Base-by-base conservation (phyloP, 371 early-diverging fungal species). In the Nosema granulosis region DNA sequence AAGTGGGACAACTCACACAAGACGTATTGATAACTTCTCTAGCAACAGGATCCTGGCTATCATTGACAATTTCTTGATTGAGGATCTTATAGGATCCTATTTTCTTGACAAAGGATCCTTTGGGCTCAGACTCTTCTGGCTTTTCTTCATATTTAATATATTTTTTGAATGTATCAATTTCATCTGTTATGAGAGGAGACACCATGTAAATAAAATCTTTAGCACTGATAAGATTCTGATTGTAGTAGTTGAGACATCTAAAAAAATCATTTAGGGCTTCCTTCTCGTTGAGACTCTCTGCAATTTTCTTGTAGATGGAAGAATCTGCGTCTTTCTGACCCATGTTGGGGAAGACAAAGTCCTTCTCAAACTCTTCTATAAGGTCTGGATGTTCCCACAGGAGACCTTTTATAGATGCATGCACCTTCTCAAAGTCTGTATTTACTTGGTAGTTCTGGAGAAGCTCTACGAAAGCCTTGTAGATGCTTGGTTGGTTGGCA, bases 11-110 rank as follows among this genome's bases (percentile, higher is more conserved):
- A 0, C 92, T 91, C 3, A 93, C 91, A 87, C 91, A 96, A 22
- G 90, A 89, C 85, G 93, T 92, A 82, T 97, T 97, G 31, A 98
- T 82, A 0, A 96, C 95, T 80, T 94, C 94, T 79, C 88, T 89
- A 79, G 90, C 88, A 75, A 94, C 82, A 1, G 90, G 89, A 73
- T 94, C 94, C 38, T 93, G 89, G 3, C 93, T 94, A 3, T 80
- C 83, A 29, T 84, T 68, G 11, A 82, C 69, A 51, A 80, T 69
- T 77, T 83, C 67, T 63, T 79, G 76, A 38, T 70, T 57, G 65
- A 75, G 59, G 70, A 74, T 67, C 56, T 62, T 66, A 34, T 83
- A 83, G 16, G 85, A 84, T 51, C 85, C 85, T 20, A 80, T 69
- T 49, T 70, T 71, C 31, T 66, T 72, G 29, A 49, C 67, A n/a